Evolutionary conservation across 306 rosid species (phyloP).

Genomic region (barrel medic (Medicago truncatula)): DNA sequence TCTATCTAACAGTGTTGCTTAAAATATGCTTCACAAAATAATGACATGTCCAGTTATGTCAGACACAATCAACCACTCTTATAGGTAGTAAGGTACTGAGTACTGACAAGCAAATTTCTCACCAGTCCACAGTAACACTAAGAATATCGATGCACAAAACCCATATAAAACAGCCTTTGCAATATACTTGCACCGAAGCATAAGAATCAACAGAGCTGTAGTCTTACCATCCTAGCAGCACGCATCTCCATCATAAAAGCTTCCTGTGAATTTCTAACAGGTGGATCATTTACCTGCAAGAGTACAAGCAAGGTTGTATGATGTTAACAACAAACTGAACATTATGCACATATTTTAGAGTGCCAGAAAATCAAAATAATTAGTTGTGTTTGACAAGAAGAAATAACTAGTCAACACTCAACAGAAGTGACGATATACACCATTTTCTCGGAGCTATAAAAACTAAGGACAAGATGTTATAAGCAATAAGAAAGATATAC

Average conservation of each 20-base stretch:
- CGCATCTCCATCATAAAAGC: conserved; percentile 93
- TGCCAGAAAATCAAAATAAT: background rate
- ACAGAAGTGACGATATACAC: conserved; percentile 14
- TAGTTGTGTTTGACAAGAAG: conserved; percentile 2
- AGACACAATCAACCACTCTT: background rate
- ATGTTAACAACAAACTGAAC: conserved; percentile 20
- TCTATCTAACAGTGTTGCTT: background rate
- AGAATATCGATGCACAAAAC: conserved; percentile 8
- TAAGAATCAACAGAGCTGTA: background rate
- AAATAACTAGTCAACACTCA: background rate
- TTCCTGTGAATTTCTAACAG: conserved; percentile 93
- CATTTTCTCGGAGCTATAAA: conserved; percentile 20
- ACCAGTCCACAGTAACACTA: background rate
- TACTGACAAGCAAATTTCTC: background rate
- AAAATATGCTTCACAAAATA: too few species aligned
- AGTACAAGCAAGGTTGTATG: conserved; percentile 27
- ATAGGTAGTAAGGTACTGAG: too few species aligned
- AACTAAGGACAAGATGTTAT: background rate
- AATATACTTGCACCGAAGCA: conserved; percentile 29
- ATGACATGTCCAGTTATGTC: background rate
- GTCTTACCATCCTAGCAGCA: conserved; percentile 79
- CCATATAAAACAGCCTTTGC: background rate
- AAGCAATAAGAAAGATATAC: background rate
- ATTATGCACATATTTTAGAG: conserved; percentile 15
- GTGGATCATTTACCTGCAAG: conserved; percentile 77